Conservation (phyloP, 192 early-diverging fungal genomes). For the Endogone sp. region DNA sequence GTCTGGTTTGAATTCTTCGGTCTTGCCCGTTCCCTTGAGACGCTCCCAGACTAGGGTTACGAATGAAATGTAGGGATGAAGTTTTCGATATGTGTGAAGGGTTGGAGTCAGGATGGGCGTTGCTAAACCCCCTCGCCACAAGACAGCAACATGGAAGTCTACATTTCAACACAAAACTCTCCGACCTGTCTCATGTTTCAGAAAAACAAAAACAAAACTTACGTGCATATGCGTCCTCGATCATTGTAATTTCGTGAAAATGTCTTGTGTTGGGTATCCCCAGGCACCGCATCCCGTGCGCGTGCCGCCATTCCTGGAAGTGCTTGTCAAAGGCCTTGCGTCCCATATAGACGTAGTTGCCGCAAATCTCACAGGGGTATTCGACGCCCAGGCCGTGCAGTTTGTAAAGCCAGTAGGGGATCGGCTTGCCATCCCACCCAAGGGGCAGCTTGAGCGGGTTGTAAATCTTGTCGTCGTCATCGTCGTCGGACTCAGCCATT, state of each 20-base stretch:
- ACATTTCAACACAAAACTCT: background rate
- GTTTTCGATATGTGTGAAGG: too few relatives aligned
- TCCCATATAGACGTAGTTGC: constrained; percentile 92
- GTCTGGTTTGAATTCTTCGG: constrained; percentile 68
- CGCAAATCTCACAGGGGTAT: constrained; percentile 96
- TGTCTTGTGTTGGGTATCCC: constrained; percentile 90
- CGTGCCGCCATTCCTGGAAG: constrained; percentile 94
- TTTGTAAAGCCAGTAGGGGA: constrained; percentile 99
- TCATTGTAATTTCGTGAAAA: constrained; percentile 87
- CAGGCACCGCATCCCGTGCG: constrained; percentile 87
- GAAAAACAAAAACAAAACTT: constrained; percentile 41
- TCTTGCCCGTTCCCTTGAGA: constrained; percentile 66
- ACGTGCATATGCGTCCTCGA: constrained; percentile 87
- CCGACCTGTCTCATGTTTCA: too few relatives aligned
- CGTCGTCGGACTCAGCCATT: constrained; percentile 59
- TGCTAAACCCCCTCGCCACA: too few relatives aligned
- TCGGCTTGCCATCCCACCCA: constrained; percentile 98
- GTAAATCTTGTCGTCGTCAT: constrained; percentile 87
- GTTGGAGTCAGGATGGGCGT: too few relatives aligned
- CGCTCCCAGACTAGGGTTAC: constrained; percentile 80
- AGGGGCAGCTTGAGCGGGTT: constrained; percentile 95
- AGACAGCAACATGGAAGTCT: too few relatives aligned
- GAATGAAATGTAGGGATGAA: too few relatives aligned
- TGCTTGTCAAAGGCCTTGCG: constrained; percentile 95
- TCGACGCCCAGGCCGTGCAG: constrained; percentile 93